Evolutionary conservation across 1,284 basidiomycete species (phyloP).

Genomic region (Vanrija humicola): DNA sequence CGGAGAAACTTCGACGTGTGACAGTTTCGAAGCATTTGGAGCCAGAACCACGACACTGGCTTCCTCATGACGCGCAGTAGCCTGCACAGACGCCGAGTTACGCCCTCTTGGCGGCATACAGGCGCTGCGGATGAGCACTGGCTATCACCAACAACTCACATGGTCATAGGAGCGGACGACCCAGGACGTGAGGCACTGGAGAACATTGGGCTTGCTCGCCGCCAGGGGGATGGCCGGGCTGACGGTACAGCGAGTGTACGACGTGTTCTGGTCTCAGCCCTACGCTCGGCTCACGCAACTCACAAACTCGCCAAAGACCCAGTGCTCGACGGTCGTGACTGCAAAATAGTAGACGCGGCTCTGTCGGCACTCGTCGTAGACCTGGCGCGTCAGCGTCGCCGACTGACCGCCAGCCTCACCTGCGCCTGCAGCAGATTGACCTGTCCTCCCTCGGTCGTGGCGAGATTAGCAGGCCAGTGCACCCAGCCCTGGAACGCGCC

Average conservation of each 20-base stretch:
- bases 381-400: constrained; percentile 10
- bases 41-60: too few species aligned
- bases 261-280: constrained; percentile 23
- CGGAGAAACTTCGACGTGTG: too few species aligned
- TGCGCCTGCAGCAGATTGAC: constrained; percentile 43
- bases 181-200: constrained; percentile 44
- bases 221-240: constrained; percentile 33
- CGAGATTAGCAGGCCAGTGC: constrained; percentile 25
- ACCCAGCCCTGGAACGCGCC: constrained; percentile 34
- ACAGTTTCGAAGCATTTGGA: too few species aligned
- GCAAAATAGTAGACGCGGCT: constrained; percentile 43
- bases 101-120: too few species aligned
- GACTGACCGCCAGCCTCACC: constrained; percentile 15
- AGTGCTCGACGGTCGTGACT: constrained; percentile 43
- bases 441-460: constrained; percentile 24
- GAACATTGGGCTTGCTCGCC: constrained; percentile 31
- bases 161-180: constrained; percentile 22
- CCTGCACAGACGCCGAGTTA: too few species aligned
- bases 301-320: constrained; percentile 48
- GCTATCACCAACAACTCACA: constrained; percentile 25
- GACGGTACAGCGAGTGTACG: constrained; percentile 30
- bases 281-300: constrained; percentile 8
- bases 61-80: too few species aligned
- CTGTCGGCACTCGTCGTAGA: constrained; percentile 42
- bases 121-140: constrained; percentile 5